Evolutionary conservation across 805 yeast genomes (phyloP), one percentile per base, ranked within the genome.

Genomic region (Komagataella mondaviorum): DNA sequence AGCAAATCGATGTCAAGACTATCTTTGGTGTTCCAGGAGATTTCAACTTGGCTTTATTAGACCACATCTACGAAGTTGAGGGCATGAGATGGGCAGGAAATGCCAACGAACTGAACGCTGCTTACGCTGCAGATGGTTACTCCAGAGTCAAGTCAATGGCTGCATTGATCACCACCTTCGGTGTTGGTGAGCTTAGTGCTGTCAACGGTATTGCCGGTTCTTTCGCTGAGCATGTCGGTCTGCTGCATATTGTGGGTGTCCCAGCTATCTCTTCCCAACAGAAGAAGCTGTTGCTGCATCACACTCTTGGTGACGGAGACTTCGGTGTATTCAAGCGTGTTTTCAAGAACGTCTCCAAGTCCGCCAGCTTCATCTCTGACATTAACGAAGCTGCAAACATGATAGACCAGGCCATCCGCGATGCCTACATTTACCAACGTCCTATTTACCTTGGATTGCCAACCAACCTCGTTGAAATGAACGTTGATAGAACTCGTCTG

Each of bases 51-150:
- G 70, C 86, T 17, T 69, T 85, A 51, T 70, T 85, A 55, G 90
- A 85, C 63, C 80, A 84, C 63, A 73, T 85, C 61, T 81, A 83
- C 65, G 86, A 82, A 60, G 87, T 83, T 49, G 80, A 77, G 43
- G 87, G 85, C 47, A 63, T 87, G 68, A 77, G 85, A 71, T 87
- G 95, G 96, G 89, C 87, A 49, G 96, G 95, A 61, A 86, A 87
- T 67, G 86, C 93, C 64, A 87, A 88, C 69, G 95, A 87, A 71
- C 76, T 87, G 71, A 88, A 88, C 66, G 93, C 95, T 47, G 86
- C 93, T 46, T 85, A 84, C 59, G 85, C 95, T 51, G 89, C 93
- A 48, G 96, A 87, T 67, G 96, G 95, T 56, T 87, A 87, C 71
- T 81, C 91, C 51, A 73, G 96, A 66, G 73, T 87, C 60, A 86